phyloP scores from a whole-genome alignment of 345 rosid genomes.

The Isatis tinctoria region DNA sequence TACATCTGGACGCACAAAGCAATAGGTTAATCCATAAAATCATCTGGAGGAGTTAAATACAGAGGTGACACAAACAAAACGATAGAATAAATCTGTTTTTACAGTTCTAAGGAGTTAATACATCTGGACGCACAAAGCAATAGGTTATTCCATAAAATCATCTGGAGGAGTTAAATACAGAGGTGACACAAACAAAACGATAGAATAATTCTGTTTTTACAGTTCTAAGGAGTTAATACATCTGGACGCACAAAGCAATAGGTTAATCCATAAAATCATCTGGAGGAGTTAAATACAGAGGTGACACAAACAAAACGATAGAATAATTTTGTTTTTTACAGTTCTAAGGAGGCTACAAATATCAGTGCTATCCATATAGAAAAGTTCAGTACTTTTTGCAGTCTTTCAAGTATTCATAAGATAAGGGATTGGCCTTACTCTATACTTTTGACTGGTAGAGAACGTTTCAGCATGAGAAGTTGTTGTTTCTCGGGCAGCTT shows the following conservation, averaged over 20 bases:
- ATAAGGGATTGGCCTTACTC: conserved; percentile 54
- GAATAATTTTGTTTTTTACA: background rate
- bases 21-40: background rate
- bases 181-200: too few relatives aligned
- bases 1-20: conserved; percentile 54
- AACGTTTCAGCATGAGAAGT: conserved; percentile 72
- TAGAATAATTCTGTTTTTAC: too few relatives aligned
- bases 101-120: too few relatives aligned
- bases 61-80: background rate
- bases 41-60: background rate
- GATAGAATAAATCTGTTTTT: too few relatives aligned
- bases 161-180: too few relatives aligned
- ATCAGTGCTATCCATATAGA: background rate
- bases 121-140: too few relatives aligned
- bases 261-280: too few relatives aligned
- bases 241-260: too few relatives aligned
- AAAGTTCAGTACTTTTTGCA: background rate
- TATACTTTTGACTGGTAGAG: conserved; percentile 61
- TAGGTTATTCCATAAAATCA: too few relatives aligned
- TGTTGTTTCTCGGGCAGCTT: conserved; percentile 83
- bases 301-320: too few relatives aligned
- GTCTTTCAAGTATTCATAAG: background rate
- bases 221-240: too few relatives aligned
- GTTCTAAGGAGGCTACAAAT: background rate
- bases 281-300: too few relatives aligned